A percentile compares a stretch with the other conserved stretches of the same genome.
phyloP scores from a whole-genome alignment of 441 rosid genomes.

The Daphne laureola region DNA sequence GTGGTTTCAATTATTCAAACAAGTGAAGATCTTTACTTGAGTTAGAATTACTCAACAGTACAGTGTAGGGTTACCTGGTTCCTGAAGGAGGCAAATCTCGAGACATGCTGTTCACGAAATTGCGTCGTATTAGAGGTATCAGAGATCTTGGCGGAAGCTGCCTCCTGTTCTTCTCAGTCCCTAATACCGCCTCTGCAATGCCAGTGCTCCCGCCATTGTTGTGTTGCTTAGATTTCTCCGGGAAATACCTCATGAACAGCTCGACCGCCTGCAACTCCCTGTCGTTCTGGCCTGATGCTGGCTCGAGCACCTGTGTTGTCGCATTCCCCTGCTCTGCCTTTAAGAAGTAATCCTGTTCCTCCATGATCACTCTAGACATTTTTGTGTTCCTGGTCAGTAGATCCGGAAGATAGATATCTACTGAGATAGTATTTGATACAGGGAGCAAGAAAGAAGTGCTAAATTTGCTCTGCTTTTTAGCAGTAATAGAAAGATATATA shows the following conservation, averaged over 20 bases:
- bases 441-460: too few relatives aligned
- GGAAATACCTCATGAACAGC: conserved; percentile 20
- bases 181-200: conserved; percentile 9
- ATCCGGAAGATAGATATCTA: too few relatives aligned
- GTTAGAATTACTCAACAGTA: too few relatives aligned
- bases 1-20: neutral
- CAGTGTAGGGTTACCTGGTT: conserved; percentile 13
- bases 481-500: too few relatives aligned
- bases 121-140: conserved; percentile 7
- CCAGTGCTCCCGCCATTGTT: conserved; percentile 7
- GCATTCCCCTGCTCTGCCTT: too few relatives aligned
- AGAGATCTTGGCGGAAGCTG: conserved; percentile 9
- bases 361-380: too few relatives aligned
- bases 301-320: too few relatives aligned
- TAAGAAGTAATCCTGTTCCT: too few relatives aligned
- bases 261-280: conserved; percentile 14
- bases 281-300: neutral
- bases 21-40: neutral
- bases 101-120: conserved; percentile 10
- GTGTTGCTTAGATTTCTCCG: conserved; percentile 12
- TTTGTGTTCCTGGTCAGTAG: too few relatives aligned
- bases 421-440: too few relatives aligned
- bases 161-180: neutral
- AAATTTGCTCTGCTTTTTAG: too few relatives aligned
- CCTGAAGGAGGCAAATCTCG: conserved; percentile 18